Evolutionary conservation across 805 yeast species (phyloP), one percentile per base, ranked within the genome.

Genomic region (Metschnikowia baotianmanensis): DNA sequence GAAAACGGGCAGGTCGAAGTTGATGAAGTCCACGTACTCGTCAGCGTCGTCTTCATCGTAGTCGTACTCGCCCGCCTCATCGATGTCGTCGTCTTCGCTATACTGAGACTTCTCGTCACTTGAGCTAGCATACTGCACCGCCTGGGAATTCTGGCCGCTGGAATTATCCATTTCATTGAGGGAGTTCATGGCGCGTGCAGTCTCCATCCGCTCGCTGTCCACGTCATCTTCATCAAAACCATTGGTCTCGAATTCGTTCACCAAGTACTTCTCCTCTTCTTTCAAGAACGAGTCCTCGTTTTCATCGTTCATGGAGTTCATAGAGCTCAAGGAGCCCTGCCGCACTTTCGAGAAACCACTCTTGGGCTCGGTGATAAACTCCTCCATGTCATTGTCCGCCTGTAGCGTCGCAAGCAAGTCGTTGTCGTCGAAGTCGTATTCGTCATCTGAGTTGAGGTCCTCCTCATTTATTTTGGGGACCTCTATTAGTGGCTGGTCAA

Each of bases 371-470:
- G 43, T 45, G 38, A 23, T 41, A 42, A 68, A 67, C 40, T 69
- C 74, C 29, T 67, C 74, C 13, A 62, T 42, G 43, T 70, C 76
- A 36, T 69, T 68, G 41, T 71, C 77, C 1, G 72, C 76, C 47
- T 71, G 74, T 24, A 71, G 55, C 2, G 76, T 71, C 13, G 75
- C 76, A 31, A 70, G 55, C 23, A 70, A 54, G 45, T 68, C 76
- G 46, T 70, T 69, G 47, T 70, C 76, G 50, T 70, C 82, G 44
- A 76, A 71, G 49, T 76, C 82, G 51, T 82, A 80, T 52, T 81
- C 90, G 9, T 78, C 87, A 41, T 80, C 88, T 0, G 83, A 77
- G 42, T 64, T 65, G 31, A 67, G 51, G 34, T 69, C 76, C 20
- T 65, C 69, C 19, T 75, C 80, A 34, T 70, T 69, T 43, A 77